Conservation (phyloP, 176 grass and related monocot genomes). For the Guadua angustifolia region DNA sequence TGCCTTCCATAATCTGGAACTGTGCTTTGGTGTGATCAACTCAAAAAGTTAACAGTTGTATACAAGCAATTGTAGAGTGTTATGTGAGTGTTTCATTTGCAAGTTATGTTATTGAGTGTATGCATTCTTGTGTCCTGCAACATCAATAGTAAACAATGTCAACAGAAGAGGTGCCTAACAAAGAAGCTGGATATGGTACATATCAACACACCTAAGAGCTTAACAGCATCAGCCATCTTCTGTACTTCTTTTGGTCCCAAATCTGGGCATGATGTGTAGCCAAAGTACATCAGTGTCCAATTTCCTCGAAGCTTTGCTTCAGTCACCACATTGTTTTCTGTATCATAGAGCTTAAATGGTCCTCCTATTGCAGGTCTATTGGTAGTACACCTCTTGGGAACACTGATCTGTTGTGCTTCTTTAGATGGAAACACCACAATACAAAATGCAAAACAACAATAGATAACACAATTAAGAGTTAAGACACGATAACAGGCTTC, state of each 20-base stretch:
- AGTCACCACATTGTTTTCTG: constrained; percentile 68
- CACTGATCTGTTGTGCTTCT: constrained; percentile 50
- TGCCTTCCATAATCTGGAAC: too few relatives aligned
- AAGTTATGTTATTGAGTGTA: too few relatives aligned
- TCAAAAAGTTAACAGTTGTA: too few relatives aligned
- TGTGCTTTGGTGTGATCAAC: too few relatives aligned
- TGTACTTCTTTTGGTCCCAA: constrained; percentile 71
- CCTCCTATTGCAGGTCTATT: constrained; percentile 94
- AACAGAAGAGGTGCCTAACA: constrained; percentile 29
- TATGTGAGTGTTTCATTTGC: too few relatives aligned
- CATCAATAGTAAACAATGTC: constrained; percentile 1
- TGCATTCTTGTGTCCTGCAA: too few relatives aligned
- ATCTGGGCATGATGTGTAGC: constrained; percentile 91
- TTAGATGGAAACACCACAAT: constrained; percentile 38
- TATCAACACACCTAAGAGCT: constrained; percentile 72
- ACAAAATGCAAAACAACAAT: constrained; percentile 22
- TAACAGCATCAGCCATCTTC: constrained; percentile 72
- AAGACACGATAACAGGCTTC: constrained; percentile 28
- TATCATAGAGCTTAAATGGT: constrained; percentile 89
- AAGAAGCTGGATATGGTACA: constrained; percentile 8
- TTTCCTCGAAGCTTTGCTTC: constrained; percentile 78
- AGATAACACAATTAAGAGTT: constrained; percentile 8
- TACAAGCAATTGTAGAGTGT: too few relatives aligned
- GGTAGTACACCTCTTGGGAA: constrained; percentile 70
- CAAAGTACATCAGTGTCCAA: constrained; percentile 92